Evolutionary conservation across 805 yeast genomes (phyloP).

Genomic region (Pichia exigua): DNA sequence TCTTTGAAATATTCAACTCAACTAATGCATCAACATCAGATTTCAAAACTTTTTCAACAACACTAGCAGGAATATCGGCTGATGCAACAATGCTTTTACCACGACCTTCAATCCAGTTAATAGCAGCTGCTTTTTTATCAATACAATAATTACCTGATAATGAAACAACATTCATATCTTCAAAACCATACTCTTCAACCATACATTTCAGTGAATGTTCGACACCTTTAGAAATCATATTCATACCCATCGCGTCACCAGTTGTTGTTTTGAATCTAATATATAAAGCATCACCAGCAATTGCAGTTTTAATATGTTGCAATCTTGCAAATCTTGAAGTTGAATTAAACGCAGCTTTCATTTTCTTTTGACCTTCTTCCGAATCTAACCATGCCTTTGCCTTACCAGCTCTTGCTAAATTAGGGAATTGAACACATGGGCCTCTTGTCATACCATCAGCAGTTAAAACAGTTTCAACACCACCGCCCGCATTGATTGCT

Average conservation of each 20-base stretch:
- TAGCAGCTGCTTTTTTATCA: constrained; percentile 96
- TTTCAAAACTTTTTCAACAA: constrained; percentile 76
- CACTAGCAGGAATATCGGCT: constrained; percentile 77
- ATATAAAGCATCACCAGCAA: constrained; percentile 85
- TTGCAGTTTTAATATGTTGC: constrained; percentile 82
- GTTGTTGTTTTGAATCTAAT: constrained; percentile 97
- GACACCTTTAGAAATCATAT: constrained; percentile 98
- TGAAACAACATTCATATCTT: constrained; percentile 87
- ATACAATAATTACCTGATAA: constrained; percentile 97
- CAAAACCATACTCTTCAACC: constrained; percentile 85
- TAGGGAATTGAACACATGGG: constrained; percentile 88
- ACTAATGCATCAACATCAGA: constrained; percentile 90
- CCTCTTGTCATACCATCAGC: constrained; percentile 99
- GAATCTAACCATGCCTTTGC: constrained; percentile 95
- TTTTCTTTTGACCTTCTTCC: constrained; percentile 76
- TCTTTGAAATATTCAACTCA: constrained; percentile 80
- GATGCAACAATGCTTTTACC: constrained; percentile 98
- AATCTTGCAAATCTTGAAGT: constrained; percentile 96
- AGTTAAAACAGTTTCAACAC: constrained; percentile 84
- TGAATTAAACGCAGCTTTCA: constrained; percentile 88
- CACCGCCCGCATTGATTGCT: constrained; percentile 96
- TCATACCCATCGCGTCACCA: constrained; percentile 99
- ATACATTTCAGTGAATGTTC: constrained; percentile 78
- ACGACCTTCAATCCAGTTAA: constrained; percentile 99
- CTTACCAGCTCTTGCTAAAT: constrained; percentile 81